Percentiles rank a stretch among this genome's conserved stretches.
These are phyloP conservation scores for Diplodia seriata DNA, from an alignment of 2,329 filamentous ascomycete genomes.

Conservation along the genomic window DNA sequence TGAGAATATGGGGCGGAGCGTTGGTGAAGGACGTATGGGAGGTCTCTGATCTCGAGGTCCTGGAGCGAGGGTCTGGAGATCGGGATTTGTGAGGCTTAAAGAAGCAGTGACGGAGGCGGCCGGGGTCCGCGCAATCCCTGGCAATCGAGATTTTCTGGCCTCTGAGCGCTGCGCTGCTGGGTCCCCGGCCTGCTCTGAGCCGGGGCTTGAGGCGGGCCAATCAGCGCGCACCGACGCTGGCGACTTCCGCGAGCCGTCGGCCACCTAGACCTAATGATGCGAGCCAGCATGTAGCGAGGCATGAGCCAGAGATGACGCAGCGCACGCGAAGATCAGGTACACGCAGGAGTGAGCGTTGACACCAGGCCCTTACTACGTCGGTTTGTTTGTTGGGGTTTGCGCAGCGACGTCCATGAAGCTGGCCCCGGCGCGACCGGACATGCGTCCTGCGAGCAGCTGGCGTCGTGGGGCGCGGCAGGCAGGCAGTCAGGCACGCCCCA, in stretches of 20 bases:
- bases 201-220: background rate
- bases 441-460: background rate
- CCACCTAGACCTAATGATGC: conserved; percentile 8
- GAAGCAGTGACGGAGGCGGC: background rate
- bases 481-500: background rate
- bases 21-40: conserved; percentile 21
- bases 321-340: conserved; percentile 17
- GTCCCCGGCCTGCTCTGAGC: background rate
- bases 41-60: conserved; percentile 25
- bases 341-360: background rate
- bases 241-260: conserved; percentile 2
- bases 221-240: background rate
- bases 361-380: background rate
- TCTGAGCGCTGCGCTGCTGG: conserved; percentile 13
- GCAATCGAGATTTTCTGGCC: conserved; percentile 6
- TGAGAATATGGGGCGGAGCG: conserved; percentile 10
- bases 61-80: conserved; percentile 24
- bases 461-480: background rate
- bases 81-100: conserved; percentile 29
- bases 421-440: background rate
- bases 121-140: background rate
- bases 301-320: conserved; percentile 26
- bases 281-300: conserved; percentile 19
- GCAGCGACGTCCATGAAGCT: background rate
- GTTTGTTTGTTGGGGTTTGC: background rate